Evolutionary conservation across 495 filamentous ascomycete genomes (phyloP), one percentile per base, ranked within the genome.

Genomic region (Penicillium cinerascens): DNA sequence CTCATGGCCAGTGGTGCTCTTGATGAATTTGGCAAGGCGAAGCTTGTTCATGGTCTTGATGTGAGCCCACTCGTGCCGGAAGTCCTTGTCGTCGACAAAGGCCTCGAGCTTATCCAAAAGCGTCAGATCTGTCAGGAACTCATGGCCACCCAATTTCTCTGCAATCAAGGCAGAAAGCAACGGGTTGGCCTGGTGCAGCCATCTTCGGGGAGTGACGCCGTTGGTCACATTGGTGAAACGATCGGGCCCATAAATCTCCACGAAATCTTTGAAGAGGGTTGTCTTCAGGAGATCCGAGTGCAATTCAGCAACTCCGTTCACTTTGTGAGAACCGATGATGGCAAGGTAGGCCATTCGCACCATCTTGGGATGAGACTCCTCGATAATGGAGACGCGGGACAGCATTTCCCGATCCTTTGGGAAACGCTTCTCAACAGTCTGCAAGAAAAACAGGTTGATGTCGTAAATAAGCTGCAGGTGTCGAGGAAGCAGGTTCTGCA

Each of bases 261-360:
- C 92, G 63, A 98, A 98, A 71, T 97, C 95, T 71, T 91, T 97
- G 83, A 98, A 97, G 54, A 98, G 91, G n/a, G 93, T 98, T 3
- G 91, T 92, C 74, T 90, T 89, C 73, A 98, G 91, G 20, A 98
- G 79, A 63, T 98, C 93, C 4, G 93, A 98, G 70, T 98, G 93
- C 48, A 98, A 75, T 70, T 97, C 93, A 20, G 93, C 93, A 23
- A 98, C 93, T 63, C 93, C 93, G 62, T 98, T 98, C 71, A 98
- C 93, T 71, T 97, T 97, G 80, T 98, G 93, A 20, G 93, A 97
- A 25, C 95, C 93, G 63, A 98, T 92, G 55, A 97, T 87, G 17
- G 93, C 93, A 39, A 98, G 73, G 68, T 82, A 92, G 0, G 95
- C 93, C 93, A 98, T 98, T 61, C 92, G 87, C 46, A 98, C 83